phyloP scores from a whole-genome alignment of 257 asterid genomes.

The Nicotiana noctiflora region DNA sequence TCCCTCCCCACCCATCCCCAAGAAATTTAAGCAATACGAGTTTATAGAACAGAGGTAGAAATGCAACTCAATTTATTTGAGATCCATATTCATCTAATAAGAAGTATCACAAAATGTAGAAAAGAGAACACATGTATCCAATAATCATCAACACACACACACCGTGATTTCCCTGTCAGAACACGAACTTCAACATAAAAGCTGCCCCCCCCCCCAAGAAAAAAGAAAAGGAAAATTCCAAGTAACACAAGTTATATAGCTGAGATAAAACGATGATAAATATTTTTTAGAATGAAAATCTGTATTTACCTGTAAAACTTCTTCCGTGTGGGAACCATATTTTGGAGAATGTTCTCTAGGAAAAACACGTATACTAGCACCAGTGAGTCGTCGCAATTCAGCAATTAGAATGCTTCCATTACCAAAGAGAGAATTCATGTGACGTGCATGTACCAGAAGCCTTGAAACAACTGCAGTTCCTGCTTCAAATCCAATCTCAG shows the following conservation, averaged over 20 bases:
- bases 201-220: background rate
- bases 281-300: background rate
- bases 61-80: background rate
- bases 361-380: conserved; percentile 18
- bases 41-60: background rate
- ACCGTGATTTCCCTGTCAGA: background rate
- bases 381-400: conserved; percentile 19
- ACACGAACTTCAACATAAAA: background rate
- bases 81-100: background rate
- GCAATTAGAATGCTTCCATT: conserved; percentile 16
- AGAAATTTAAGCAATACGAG: background rate
- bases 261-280: background rate
- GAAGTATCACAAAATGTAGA: background rate
- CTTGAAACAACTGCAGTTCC: conserved; percentile 23
- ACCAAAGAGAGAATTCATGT: conserved; percentile 13
- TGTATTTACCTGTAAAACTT: conserved; percentile 18
- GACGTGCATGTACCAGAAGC: conserved; percentile 19
- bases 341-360: conserved; percentile 24
- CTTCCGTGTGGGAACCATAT: conserved; percentile 19
- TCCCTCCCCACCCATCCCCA: background rate
- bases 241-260: background rate
- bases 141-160: background rate
- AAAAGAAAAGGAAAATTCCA: background rate
- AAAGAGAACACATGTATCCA: background rate
- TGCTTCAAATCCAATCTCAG: conserved; percentile 24